Evolutionary conservation across 2,329 filamentous ascomycete genomes (phyloP), one percentile per base, ranked within the genome.

Genomic region (Zasmidium cellare): DNA sequence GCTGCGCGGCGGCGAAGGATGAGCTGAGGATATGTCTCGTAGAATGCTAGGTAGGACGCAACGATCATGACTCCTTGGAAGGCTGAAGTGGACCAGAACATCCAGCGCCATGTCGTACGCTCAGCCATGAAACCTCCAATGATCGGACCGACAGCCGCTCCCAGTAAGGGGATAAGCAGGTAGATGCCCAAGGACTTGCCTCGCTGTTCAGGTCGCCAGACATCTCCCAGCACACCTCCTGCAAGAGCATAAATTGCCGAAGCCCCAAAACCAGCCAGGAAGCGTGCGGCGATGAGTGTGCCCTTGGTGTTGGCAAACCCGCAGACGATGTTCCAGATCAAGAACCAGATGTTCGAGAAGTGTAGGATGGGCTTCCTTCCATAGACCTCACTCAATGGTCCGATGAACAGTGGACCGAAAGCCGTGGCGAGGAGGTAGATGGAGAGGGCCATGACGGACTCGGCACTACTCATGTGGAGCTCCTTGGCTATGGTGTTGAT

Each of bases 201-300:
- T 35, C 65, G 49, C 47, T 67, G 53, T 28, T 63, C 62, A 14
- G 60, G 54, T 11, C 31, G 47, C 62, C 60, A 66, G 11, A 67
- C 45, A 47, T 66, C 65, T 2, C 55, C 58, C 1, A 67, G 48
- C 16, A 66, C 59, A 6, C 62, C 65, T 24, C 56, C 56, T 7
- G 41, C 60, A 9, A 67, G 41, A 72, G 62, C 49, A 49, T 62
- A 66, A 12, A 63, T 74, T 1, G 77, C 73, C 45, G 76, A 78
- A 0, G 79, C 81, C 1, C 80, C 80, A 24, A 83, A 75, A 0
- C 81, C 80, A 1, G 80, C 74, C 0, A 84, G 61, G 44, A 83
- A 78, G 0, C 81, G 72, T 12, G 77, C 72, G 0, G 74, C 75
- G 7, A 83, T 79, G 2, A 83, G 66, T 6, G 75, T 53, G 2